Evolutionary conservation across 768 basidiomycete genomes (phyloP), one percentile per base, ranked within the genome.

Genomic region (Podaxis rugospora): DNA sequence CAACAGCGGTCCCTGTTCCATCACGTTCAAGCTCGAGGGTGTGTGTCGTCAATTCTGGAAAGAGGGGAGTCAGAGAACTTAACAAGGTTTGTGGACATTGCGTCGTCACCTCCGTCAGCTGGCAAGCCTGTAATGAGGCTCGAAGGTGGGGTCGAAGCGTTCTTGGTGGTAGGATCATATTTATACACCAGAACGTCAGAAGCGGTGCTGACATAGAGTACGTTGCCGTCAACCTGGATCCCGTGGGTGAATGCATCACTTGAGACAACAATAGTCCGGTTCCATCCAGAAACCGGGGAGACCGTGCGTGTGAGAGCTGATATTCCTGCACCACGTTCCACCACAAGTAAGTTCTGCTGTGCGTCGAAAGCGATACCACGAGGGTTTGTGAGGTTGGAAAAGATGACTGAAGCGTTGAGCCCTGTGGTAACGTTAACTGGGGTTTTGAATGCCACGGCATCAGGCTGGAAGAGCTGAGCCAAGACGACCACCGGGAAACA

Each of bases 321-420:
- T n/a, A 80, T 68, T 10, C 79, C 79, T 25, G 75, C 65, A 1
- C 78, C 77, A 23, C 75, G 72, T 59, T 80, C 79, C 32, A 80
- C 73, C 9, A 79, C 78, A 14, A 80, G 73, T 23, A 80, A 64
- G 62, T 79, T 79, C 32, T 72, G 65, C 28, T 64, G 46, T 2
- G 65, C 62, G 59, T 81, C 80, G 50, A 80, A 72, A 4, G 74
- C 66, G 35, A 80, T 76, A 10, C 78, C 78, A 18, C 78, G 72
- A 16, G 80, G 80, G 9, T 67, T 65, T 2, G 79, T 76, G 13
- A 80, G 69, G 56, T 77, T 76, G 7, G 76, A 77, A 61, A 77
- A 79, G 23, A 78, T 51, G 5, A 78, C 74, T 6, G 62, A 63
- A 10, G 78, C 74, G 10, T 64, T 54, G 57, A 77, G 72, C 5